Conservation (phyloP, 2,329 filamentous ascomycete genomes). For the Aspergillus awamori region DNA sequence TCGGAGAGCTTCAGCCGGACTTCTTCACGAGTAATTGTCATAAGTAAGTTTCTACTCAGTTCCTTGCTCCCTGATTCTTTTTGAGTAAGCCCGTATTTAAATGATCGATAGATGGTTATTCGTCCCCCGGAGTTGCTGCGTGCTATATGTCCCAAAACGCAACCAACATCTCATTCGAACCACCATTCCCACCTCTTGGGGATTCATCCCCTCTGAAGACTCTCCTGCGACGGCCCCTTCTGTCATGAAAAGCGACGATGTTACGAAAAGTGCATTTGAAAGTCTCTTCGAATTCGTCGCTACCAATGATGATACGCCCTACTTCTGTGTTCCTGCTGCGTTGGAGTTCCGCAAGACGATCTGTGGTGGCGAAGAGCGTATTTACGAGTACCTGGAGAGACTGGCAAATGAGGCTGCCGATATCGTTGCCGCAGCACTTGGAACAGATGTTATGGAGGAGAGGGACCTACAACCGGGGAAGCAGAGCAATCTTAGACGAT, state of each 20-base stretch:
- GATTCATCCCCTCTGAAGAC: constrained; percentile 55
- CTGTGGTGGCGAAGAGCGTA: constrained; percentile 72
- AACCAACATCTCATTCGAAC: constrained; percentile 77
- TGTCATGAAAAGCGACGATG: constrained; percentile 51
- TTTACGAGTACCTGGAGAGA: constrained; percentile 64
- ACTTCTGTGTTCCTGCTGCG: constrained; percentile 70
- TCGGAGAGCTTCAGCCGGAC: constrained; percentile 70
- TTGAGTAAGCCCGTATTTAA: too few relatives aligned
- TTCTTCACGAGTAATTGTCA: constrained; percentile 88
- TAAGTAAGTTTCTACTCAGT: constrained; percentile 53
- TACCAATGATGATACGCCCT: constrained; percentile 73
- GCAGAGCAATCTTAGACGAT: constrained; percentile 36
- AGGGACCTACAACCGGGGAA: constrained; percentile 53
- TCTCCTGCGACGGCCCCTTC: constrained; percentile 38
- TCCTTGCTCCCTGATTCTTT: background rate
- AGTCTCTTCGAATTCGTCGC: constrained; percentile 75
- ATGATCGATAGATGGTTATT: constrained; percentile 69
- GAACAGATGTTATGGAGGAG: constrained; percentile 70
- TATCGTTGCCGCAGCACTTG: constrained; percentile 63
- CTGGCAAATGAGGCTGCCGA: constrained; percentile 68
- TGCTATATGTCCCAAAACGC: constrained; percentile 75
- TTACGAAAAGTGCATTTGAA: constrained; percentile 56
- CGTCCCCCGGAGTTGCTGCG: constrained; percentile 75
- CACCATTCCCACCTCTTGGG: constrained; percentile 78
- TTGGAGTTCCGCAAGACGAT: constrained; percentile 69